Base-by-base conservation (phyloP, 1,139 yeast genomes). In the Meyerozyma elateridarum region DNA sequence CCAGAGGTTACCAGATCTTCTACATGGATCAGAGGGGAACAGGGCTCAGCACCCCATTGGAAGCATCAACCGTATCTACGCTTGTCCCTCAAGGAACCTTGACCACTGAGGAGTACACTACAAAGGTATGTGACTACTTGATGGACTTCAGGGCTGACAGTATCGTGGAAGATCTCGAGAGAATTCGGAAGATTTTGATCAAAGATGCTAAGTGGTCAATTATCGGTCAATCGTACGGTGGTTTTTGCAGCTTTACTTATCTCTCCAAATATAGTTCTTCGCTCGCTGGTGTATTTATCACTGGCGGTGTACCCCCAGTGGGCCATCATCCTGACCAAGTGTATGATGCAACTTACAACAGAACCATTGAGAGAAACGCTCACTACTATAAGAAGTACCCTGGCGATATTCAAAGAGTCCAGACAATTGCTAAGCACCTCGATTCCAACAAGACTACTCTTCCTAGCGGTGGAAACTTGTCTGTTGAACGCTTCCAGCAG, bases 271-370 rank as follows among this genome's bases (percentile, higher is more conserved):
- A 53, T 40, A 67, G 76, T 0, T 45, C 49, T 0, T 51, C 70
- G 1, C 40, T 73, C 21, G 54, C 52, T 30, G 66, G 61, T 31
- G 67, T 64, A 6, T 44, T 74, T 15, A 49, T 74, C 13, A 69
- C 81, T 2, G 82, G 80, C 4, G 82, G 81, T 3, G 61, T 75
- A 12, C 80, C 82, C 1, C 81, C 81, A 1, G 51, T 70, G 6
- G 60, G 58, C 4, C 45, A 43, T 25, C 45, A 55, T 1, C 66
- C 70, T 2, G 76, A 70, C 34, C 67, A 70, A 26, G 79, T 76
- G 8, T 74, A 74, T 43, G 35, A 35, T 9, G 70, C 70, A 2
- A 70, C 79, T 3, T 72, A 66, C 36, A 46, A 55, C 21, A 51
- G 75, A 14, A 69, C 77, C 5, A 52, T 37, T 14, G 75, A 72